phyloP scores from a whole-genome alignment of 148 eudicot species.

The Rhododendron ferrugineum region DNA sequence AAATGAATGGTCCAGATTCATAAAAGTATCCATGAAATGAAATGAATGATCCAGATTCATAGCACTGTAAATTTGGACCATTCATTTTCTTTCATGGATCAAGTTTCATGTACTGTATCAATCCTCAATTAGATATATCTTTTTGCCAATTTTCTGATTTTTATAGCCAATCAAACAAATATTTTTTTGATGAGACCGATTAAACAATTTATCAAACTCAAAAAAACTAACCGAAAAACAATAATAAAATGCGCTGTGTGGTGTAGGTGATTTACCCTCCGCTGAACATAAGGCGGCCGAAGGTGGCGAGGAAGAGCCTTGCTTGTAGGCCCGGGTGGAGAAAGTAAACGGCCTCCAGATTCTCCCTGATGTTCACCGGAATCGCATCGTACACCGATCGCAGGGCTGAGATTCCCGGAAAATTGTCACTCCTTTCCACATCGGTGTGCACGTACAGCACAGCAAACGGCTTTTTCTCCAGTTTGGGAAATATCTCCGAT shows the following conservation, averaged over 20 bases:
- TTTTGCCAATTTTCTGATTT: not conserved
- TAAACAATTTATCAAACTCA: not conserved
- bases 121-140: too few relatives aligned
- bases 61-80: too few relatives aligned
- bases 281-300: conserved; percentile 55
- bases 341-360: conserved; percentile 52
- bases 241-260: not conserved
- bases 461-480: conserved; percentile 36
- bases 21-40: too few relatives aligned
- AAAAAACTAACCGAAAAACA: too few relatives aligned
- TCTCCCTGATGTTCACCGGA: conserved; percentile 34
- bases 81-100: too few relatives aligned
- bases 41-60: too few relatives aligned
- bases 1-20: too few relatives aligned
- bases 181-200: not conserved
- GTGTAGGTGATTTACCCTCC: conserved; percentile 35
- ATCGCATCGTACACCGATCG: conserved; percentile 45
- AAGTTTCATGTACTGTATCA: too few relatives aligned
- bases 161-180: not conserved
- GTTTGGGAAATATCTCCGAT: conserved; percentile 43
- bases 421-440: conserved; percentile 37
- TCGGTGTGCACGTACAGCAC: conserved; percentile 60
- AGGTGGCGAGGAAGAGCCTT: conserved; percentile 58
- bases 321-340: conserved; percentile 60
- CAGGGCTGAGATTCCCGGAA: conserved; percentile 54